Evolutionary conservation across 371 early-diverging fungal species (phyloP).

Genomic region (Apophysomyces ossiformis): DNA sequence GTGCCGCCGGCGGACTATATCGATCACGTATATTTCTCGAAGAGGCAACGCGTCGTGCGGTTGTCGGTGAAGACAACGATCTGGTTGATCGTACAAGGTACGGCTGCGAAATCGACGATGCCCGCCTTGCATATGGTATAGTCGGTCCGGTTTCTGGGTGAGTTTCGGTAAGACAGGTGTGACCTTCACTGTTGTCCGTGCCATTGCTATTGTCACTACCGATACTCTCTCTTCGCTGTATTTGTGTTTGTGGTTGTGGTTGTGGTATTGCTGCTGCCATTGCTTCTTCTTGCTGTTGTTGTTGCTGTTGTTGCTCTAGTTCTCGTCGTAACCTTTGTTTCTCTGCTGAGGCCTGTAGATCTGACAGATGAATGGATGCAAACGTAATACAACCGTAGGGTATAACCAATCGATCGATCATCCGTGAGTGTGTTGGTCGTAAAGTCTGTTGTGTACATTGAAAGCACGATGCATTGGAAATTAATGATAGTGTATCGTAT

Average conservation of each 20-base stretch:
- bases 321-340: constrained; percentile 2
- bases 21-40: constrained; percentile 6
- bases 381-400: constrained; percentile 45
- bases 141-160: not conserved
- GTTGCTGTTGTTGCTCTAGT: not conserved
- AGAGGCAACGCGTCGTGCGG: constrained; percentile 13
- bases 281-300: not conserved
- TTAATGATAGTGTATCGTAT: constrained; percentile 12
- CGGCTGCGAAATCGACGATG: constrained; percentile 11
- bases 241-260: not conserved
- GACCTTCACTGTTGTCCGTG: constrained; percentile 1
- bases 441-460: constrained; percentile 28
- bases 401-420: constrained; percentile 31
- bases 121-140: constrained; percentile 24
- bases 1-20: constrained; percentile 15
- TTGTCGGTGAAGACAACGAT: constrained; percentile 12
- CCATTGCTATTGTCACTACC: constrained; percentile 6
- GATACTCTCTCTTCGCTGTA: not conserved
- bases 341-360: not conserved
- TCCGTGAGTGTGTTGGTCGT: constrained; percentile 12
- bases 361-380: constrained; percentile 20
- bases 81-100: constrained; percentile 12
- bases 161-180: not conserved
- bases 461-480: constrained; percentile 27
- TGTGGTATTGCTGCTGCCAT: not conserved